Base-by-base conservation (phyloP, 805 yeast genomes). In the Candida hungchunana region DNA sequence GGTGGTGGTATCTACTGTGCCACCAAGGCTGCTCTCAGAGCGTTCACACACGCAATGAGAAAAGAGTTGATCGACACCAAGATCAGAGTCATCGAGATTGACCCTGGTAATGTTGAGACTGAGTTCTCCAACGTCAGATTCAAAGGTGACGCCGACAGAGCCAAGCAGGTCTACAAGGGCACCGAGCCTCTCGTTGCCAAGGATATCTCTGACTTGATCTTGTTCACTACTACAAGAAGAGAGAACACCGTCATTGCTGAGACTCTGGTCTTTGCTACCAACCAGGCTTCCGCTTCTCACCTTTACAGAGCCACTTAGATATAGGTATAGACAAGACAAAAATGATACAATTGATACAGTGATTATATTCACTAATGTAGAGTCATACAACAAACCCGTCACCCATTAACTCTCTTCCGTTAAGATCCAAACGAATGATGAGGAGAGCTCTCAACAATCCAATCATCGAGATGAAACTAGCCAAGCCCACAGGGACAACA, bases 401-500 rank as follows among this genome's bases (percentile, higher is more conserved):
- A n/a, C 39, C 41, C 18, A 39, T n/a, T 10, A 43, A 26, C 14
- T 47, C 52, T 17, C 36, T 47, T 17, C 48, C 45, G 20, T 46
- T 70, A 10, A 67, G 56, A 45, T 82, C 94, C 34, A 86, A 58
- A 39, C 95, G 71, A 34, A 87, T 67, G 18, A 88, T 84, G 46
- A 88, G 67, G 32, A 88, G 63, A 32, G 83, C 75, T 42, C 97
- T 63, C 13, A 90, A 63, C 25, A 90, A 63, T 0, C 89, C 93
- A 24, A 88, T 67, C 95, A 89, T 86, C 3, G 97, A 88, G 17
- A 89, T 62, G 52, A 93, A 90, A 49, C 96, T 85, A 5, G 97
- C 97, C 41, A 90, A 53, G 0, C 98, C 97, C 13, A 90, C 87
- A 0, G 98, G 98, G n/a, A 90, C 96, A 26, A 90, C 98, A 2